Evolutionary conservation across 176 grass and related monocot species (phyloP).

Genomic region (Miscanthus lutarioriparius): DNA sequence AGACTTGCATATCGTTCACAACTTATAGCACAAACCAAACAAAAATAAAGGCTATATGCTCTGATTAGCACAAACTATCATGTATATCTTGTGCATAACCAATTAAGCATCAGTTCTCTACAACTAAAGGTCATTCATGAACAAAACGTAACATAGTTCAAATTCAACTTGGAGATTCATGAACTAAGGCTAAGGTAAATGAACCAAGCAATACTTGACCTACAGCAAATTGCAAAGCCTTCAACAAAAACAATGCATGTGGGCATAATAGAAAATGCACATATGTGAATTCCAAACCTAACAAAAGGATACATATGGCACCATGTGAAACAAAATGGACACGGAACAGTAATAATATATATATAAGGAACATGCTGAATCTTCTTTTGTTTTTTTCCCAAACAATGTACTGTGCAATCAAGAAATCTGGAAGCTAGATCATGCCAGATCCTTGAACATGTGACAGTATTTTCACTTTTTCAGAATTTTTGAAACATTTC

Average conservation of each 20-base stretch:
- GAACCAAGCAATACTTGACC: neutral
- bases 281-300: neutral
- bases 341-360: neutral
- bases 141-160: constrained; percentile 8
- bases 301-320: neutral
- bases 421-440: neutral
- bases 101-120: constrained; percentile 16
- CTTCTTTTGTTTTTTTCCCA: neutral
- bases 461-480: neutral
- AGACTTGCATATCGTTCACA: neutral
- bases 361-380: neutral
- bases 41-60: neutral
- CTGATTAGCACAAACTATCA: neutral
- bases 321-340: neutral
- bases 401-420: neutral
- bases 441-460: neutral
- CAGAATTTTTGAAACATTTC: neutral
- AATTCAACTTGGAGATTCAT: neutral
- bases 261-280: neutral
- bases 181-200: neutral
- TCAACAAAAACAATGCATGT: neutral
- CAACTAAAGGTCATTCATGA: constrained; percentile 1
- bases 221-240: neutral
- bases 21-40: neutral
- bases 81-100: constrained; percentile 15